Evolutionary conservation across 495 filamentous ascomycete species (phyloP).

Genomic region (Trichoderma reesei): DNA sequence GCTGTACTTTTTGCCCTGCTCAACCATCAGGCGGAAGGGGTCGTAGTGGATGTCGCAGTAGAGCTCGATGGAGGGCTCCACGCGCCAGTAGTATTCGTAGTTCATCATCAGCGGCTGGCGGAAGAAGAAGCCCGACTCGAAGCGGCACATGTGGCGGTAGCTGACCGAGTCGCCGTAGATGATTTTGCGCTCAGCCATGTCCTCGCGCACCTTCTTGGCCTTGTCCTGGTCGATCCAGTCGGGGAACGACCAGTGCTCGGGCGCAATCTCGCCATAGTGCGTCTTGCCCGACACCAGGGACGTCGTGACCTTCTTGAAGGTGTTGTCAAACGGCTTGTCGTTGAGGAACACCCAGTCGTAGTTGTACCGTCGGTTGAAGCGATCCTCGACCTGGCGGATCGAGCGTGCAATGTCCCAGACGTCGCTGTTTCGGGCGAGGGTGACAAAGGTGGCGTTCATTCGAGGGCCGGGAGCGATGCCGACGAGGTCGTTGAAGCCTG

Average conservation of each 20-base stretch:
- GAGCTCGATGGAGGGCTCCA: slow-evolving; percentile 80
- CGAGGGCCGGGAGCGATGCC: slow-evolving; percentile 50
- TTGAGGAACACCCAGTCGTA: slow-evolving; percentile 99
- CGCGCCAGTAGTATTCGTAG: slow-evolving; percentile 90
- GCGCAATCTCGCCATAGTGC: slow-evolving; percentile 73
- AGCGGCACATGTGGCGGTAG: slow-evolving; percentile 92
- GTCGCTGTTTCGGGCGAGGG: slow-evolving; percentile 83
- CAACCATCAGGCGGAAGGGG: slow-evolving; percentile 78
- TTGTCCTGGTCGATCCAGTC: slow-evolving; percentile 79
- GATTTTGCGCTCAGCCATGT: slow-evolving; percentile 75
- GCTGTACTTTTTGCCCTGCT: slow-evolving; percentile 84
- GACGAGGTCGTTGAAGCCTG: slow-evolving; percentile 39
- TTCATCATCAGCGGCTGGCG: slow-evolving; percentile 69
- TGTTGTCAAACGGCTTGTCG: slow-evolving; percentile 82
- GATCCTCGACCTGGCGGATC: slow-evolving; percentile 91
- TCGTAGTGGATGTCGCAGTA: slow-evolving; percentile 80
- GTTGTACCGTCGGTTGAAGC: slow-evolving; percentile 91
- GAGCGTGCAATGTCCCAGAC: slow-evolving; percentile 94
- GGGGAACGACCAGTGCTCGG: slow-evolving; percentile 87
- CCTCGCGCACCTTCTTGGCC: slow-evolving; percentile 67
- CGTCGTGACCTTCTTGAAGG: slow-evolving; percentile 85
- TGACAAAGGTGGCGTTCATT: slow-evolving; percentile 96
- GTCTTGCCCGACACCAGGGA: slow-evolving; percentile 84
- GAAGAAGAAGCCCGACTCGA: slow-evolving; percentile 92
- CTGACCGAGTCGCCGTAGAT: slow-evolving; percentile 92